A percentile compares a stretch with the other conserved stretches of the same genome.
These are phyloP conservation scores for Lactarius deliciosus DNA, from an alignment of 768 basidiomycete genomes.

Conservation along the genomic window DNA sequence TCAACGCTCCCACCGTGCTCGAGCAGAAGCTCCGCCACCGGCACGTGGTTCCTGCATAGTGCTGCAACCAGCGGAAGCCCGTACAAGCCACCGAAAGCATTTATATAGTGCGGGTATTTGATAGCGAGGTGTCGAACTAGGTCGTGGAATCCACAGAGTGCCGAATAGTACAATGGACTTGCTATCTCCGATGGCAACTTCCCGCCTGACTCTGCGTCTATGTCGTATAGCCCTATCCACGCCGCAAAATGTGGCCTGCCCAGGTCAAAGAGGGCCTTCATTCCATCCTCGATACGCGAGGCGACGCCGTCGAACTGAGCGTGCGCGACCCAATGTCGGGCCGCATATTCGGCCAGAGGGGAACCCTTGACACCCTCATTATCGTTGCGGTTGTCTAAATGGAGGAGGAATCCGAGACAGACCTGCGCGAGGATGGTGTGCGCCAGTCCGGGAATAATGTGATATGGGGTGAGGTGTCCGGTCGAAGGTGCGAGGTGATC, in stretches of 20 bases:
- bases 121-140: background rate
- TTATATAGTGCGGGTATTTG: conserved; percentile 9
- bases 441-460: background rate
- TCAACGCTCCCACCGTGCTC: background rate
- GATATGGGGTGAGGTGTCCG: background rate
- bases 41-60: background rate
- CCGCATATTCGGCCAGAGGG: background rate
- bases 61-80: conserved; percentile 4
- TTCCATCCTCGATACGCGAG: background rate
- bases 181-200: background rate
- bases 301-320: background rate
- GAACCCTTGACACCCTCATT: background rate
- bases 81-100: background rate
- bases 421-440: background rate
- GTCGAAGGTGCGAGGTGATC: background rate
- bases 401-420: background rate
- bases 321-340: background rate
- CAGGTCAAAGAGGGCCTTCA: background rate
- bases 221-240: background rate
- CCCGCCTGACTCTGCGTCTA: background rate
- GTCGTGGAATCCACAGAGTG: conserved; percentile 9
- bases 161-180: background rate
- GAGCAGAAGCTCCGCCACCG: background rate
- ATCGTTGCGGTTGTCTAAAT: background rate
- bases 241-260: background rate